Base-by-base conservation (phyloP, 257 asterid species). In the Henckelia pumila region DNA sequence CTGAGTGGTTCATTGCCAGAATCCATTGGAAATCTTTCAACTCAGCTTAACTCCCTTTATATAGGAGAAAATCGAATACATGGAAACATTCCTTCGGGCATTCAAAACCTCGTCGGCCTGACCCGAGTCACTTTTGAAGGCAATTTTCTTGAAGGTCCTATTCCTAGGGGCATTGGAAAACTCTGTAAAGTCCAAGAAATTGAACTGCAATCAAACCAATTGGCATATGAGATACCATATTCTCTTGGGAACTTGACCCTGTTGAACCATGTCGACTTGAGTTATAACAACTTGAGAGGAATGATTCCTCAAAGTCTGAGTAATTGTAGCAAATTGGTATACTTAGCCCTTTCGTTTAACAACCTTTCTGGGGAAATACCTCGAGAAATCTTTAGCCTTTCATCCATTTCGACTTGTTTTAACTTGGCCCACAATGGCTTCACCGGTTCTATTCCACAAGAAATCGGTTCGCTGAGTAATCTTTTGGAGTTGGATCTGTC, bases 1-100 rank as follows among this genome's bases (percentile, higher is more conserved):
- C 55, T 80, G 16, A 73, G 74, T 62, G 86, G 84, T 29, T 13
- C 10, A 7, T 61, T 83, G 14, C 84, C 86, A 0, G 60, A 40
- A 20, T 52, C 71, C 7, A 22, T 76, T 26, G 67, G 58, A 13
- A 76, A 81, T 58, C 72, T 81, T 14, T 83, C 84, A 2, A 35
- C 10, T 22, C 32, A 55, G 6, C 56, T 82, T 16, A 33, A n/a
- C 13, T 40, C 25, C 25, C 20, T 79, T 29, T 64, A 49, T n/a
- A 13, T 71, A 22, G 56, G 30, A 16, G 1, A 52, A 19, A 82
- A 79, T 71, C 76, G 73, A 26, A 29, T 82, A 10, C 65, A 67
- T 13, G 85, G 88, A 19, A 69, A 35, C 33, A 71, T 82, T 47
- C 85, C 79, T 33, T 26, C 52, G 16, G 74, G 70, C 24, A 70